Evolutionary conservation across 345 rosid genomes (phyloP), one percentile per base, ranked within the genome.

Genomic region (Bruguiera parviflora): DNA sequence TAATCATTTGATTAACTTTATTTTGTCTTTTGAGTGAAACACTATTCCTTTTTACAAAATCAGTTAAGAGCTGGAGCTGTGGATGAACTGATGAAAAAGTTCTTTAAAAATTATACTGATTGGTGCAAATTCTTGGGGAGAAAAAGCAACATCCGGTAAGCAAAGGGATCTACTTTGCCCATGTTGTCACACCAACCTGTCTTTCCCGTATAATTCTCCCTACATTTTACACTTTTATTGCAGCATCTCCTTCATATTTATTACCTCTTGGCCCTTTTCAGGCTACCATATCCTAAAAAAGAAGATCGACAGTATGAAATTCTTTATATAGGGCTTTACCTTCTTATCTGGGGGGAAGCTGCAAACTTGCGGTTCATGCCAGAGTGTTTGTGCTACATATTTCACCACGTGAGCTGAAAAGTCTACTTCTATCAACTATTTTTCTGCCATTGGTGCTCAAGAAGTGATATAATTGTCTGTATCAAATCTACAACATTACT

Each of bases 281-380:
- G 98, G 76, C 82, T 94, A 69, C 95, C 98, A 10, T 78, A 70
- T 71, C 90, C 77, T 75, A 87, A 88, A 73, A 87, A 81, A 71
- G 96, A 91, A 78, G 95, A 86, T 49, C 91, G 88, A 65, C 98
- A 91, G 66, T 82, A 87, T 75, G 91, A 94, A 83, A 85, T 92
- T 61, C 67, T 94, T 25, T 94, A 91, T 69, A 78, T 91, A 59
- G 97, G 87, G 67, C 98, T 94, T 76, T 86, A 91, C 86, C 96
- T 94, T 79, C 96, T 94, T 69, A 91, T 91, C 66, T 91, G 98
- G 98, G 98, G 98, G 60, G 98, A 94, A 77, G 97, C 98, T 56
- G 95, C 98, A 25, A 94, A 87, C 81, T 73, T 94, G 87, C 85
- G 98, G 82, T 85, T 91, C 77, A 84, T 94, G 95, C 91, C 97